Evolutionary conservation across 441 rosid species (phyloP), one percentile per base, ranked within the genome.

Genomic region (Populus hybrid): DNA sequence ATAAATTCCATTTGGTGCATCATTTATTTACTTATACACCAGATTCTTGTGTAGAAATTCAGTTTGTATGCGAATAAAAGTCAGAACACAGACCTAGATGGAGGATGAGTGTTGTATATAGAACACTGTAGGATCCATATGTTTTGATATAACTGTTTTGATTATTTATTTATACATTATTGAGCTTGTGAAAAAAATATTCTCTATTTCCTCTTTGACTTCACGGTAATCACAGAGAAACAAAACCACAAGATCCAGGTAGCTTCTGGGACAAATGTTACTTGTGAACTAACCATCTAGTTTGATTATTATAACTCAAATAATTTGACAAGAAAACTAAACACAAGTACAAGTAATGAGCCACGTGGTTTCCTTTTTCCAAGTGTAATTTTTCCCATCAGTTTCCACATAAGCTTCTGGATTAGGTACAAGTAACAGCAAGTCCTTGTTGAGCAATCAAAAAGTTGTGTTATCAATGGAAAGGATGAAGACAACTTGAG

Each of bases 31-130:
- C 61, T 67, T 64, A n/a, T 63, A 57, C 73, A 8, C 14, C 63
- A 5, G 3, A 78, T 85, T 85, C 70, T 67, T 84, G 46, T 71
- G 57, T 83, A 68, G 8, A 35, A 40, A 28, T 69, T 70, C 66
- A 68, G 70, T 69, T 77, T 74, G 50, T 77, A 81, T 75, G 61
- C 57, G 67, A 80, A 84, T 82, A 75, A 79, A 79, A 46, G 54
- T 23, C 36, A 70, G 79, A 54, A 23, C 64, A 61, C 24, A 11
- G 32, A 30, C 32, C 32, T 63, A 28, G 81, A 66, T 36, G 70
- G 69, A 80, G 77, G 74, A 66, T 70, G 76, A 24, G 57, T 57
- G 61, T 69, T 63, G 72, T 68, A 68, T 40, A 70, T 50, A 36
- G 4, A 8, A 10, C 23, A n/a, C 18, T 54, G n/a, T 67, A 61